phyloP scores from a whole-genome alignment of 2,329 filamentous ascomycete species.

The Geosmithia morbida region DNA sequence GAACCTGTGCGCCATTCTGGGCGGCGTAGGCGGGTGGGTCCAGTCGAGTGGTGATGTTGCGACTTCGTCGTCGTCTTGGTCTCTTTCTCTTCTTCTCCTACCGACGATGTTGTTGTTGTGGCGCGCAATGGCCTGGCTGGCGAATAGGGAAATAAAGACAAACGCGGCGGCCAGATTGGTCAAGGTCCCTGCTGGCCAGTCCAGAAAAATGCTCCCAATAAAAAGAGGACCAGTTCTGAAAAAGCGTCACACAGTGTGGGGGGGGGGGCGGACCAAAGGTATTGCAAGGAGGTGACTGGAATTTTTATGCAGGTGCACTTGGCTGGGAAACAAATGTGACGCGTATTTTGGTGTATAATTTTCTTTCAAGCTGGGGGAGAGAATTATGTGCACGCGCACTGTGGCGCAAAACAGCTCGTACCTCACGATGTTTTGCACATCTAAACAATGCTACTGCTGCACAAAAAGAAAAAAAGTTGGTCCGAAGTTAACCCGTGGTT shows the following conservation, averaged over 20 bases:
- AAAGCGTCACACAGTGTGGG: not conserved
- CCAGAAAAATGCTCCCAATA: not conserved
- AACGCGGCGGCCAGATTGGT: not conserved
- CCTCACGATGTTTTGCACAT: too few relatives aligned
- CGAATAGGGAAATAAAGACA: not conserved
- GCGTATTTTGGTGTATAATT: not conserved
- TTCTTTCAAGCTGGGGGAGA: not conserved
- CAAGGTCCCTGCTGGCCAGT: not conserved
- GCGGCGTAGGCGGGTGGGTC: too few relatives aligned
- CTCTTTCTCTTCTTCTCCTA: not conserved
- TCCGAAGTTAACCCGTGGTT: not conserved
- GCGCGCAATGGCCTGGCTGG: not conserved
- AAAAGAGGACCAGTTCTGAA: not conserved
- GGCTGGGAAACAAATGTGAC: not conserved
- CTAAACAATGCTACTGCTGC: too few relatives aligned
- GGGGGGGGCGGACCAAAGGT: not conserved
- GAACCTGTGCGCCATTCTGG: slow-evolving; percentile 24
- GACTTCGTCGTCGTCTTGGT: not conserved
- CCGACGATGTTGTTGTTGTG: not conserved
- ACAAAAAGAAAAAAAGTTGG: not conserved
- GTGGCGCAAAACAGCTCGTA: not conserved
- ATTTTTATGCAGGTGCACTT: not conserved
- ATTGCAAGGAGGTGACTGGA: not conserved
- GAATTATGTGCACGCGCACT: not conserved
- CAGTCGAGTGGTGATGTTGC: too few relatives aligned